Base-by-base conservation (phyloP, 1,284 basidiomycete genomes). In the Heterobasidion annosum region DNA sequence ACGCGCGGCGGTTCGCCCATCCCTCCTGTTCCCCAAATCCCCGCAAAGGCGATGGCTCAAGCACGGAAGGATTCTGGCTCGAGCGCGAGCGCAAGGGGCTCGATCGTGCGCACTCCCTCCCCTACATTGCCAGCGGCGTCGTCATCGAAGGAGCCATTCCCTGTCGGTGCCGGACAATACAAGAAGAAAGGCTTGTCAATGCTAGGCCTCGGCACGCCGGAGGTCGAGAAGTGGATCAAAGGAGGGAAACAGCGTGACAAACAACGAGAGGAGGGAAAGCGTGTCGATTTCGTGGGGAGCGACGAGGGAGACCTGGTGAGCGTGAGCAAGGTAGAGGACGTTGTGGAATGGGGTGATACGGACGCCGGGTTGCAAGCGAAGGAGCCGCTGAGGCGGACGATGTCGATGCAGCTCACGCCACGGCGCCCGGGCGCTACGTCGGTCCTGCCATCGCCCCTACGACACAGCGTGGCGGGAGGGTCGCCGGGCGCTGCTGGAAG, bases 341-440 rank as follows among this genome's bases (percentile, higher is more conserved):
- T 8, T 37, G 13, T 50, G 7, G 12, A 16, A 2, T 19, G n/a
- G 8, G 34, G 35, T 19, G 48, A 50, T 50, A 15, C n/a, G 34
- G 15, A 50, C 25, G 48, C 33, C 25, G 48, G 16, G 46, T 56
- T 48, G 51, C 34, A 37, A 34, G 54, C 50, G 60, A 58, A n/a
- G 59, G 58, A 34, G 58, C 59, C 25, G 57, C 57, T 56, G 15
- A 44, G 47, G 18, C 58, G 56, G 49, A 47, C 56, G 33, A 62
- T 80, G 57, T 75, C 77, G 25, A 69, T 85, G 70, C 82, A 85
- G 60, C 68, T 85, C 37, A 84, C 84, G 1, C 84, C 84, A 9
- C 73, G 75, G 34, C 74, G 80, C 18, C 69, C 74, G 8, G 58
- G 58, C 63, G 9, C 60, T 66, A 25, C 25, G 25, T 45, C 69